Percentiles rank a stretch among this genome's conserved stretches.
Conservation (phyloP, 2,329 filamentous ascomycete species). For the Nectriaceae sp. region DNA sequence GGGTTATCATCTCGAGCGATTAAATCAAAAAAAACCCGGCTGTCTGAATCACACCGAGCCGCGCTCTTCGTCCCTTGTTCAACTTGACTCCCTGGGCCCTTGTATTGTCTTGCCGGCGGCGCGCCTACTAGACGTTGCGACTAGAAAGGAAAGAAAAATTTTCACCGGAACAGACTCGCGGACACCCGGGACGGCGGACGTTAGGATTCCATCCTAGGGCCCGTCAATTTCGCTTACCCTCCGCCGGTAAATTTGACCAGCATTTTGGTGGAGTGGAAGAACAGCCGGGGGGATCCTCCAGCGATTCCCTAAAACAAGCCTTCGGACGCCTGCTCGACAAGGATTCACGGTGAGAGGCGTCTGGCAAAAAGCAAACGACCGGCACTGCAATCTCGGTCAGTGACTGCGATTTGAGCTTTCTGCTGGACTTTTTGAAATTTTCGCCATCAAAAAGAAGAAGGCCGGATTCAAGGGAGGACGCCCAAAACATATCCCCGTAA, state of each 20-base stretch:
- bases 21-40: too few relatives aligned
- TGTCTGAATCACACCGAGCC: constrained; percentile 33
- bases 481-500: too few relatives aligned
- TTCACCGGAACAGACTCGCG: constrained; percentile 31
- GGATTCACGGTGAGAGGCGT: too few relatives aligned
- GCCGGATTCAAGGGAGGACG: neutral
- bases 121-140: constrained; percentile 19
- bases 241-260: constrained; percentile 37
- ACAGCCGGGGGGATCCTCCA: constrained; percentile 14
- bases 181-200: constrained; percentile 29
- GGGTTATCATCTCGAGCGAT: too few relatives aligned
- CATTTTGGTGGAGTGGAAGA: constrained; percentile 25
- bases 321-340: too few relatives aligned
- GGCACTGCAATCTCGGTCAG: constrained; percentile 1
- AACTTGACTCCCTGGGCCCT: constrained; percentile 18
- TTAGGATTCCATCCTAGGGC: constrained; percentile 27
- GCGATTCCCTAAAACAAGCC: too few relatives aligned
- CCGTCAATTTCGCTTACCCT: constrained; percentile 38
- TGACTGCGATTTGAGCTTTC: neutral
- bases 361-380: constrained; percentile 8
- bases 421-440: neutral
- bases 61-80: constrained; percentile 9
- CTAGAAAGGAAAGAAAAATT: constrained; percentile 33
- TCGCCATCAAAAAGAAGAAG: neutral
- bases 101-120: constrained; percentile 29